Percentiles rank a stretch among this genome's conserved stretches.
phyloP scores from a whole-genome alignment of 371 early-diverging fungal species.

The Zancudomyces culisetae region DNA sequence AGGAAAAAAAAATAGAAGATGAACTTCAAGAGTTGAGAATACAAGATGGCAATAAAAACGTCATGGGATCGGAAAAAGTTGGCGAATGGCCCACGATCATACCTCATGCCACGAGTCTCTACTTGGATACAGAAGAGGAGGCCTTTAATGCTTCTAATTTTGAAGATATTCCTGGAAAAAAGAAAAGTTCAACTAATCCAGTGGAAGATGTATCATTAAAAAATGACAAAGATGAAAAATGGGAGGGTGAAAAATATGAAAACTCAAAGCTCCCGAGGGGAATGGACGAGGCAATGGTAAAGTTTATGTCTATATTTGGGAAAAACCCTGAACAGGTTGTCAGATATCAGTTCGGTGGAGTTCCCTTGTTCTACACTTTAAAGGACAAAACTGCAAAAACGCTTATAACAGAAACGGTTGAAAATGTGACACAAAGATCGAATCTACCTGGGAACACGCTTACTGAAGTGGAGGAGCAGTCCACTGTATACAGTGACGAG shows the following conservation, averaged over 20 bases:
- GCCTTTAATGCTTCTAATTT: not conserved
- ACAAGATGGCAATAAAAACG: not conserved
- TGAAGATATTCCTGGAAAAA: not conserved
- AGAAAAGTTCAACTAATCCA: not conserved
- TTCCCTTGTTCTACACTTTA: slow-evolving; percentile 45
- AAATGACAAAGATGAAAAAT: slow-evolving; percentile 25
- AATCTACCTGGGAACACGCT: not conserved
- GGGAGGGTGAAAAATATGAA: slow-evolving; percentile 72
- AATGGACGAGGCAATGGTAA: slow-evolving; percentile 56
- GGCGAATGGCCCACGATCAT: not conserved
- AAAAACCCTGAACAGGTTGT: slow-evolving; percentile 68
- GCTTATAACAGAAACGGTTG: slow-evolving; percentile 9
- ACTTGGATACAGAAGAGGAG: not conserved
- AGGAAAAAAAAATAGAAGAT: not conserved
- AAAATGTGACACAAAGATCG: not conserved
- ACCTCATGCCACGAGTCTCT: not conserved
- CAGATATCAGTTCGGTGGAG: slow-evolving; percentile 52
- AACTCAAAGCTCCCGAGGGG: slow-evolving; percentile 44
- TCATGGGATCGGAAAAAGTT: not conserved
- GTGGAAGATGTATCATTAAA: too few relatives aligned
- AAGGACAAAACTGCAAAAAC: slow-evolving; percentile 25
- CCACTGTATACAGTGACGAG: slow-evolving; percentile 4
- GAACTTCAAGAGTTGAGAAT: not conserved
- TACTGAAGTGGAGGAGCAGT: not conserved
- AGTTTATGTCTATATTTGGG: slow-evolving; percentile 48